These are phyloP conservation scores for Rutstroemia sp. DNA, from an alignment of 2,329 filamentous ascomycete species.

Conservation along the genomic window DNA sequence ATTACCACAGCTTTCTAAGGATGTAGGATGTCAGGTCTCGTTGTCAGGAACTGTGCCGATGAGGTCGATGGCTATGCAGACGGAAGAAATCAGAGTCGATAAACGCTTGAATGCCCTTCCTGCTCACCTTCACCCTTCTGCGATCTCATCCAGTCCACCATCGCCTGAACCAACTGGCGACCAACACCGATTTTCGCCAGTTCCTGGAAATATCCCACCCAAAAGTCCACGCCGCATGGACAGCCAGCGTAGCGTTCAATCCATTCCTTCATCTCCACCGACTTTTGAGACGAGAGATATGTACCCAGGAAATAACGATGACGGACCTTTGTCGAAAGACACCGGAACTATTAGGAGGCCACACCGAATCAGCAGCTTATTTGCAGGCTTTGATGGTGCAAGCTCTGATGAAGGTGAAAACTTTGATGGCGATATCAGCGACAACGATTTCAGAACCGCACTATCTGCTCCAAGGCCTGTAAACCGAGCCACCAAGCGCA, in stretches of 20 bases:
- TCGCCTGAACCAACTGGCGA: conserved; percentile 39
- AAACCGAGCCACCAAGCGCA: conserved; percentile 12
- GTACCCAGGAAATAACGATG: conserved; percentile 75
- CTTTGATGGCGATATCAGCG: conserved; percentile 55
- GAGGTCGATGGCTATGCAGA: conserved; percentile 58
- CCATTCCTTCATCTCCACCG: conserved; percentile 43
- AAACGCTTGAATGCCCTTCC: conserved; percentile 68
- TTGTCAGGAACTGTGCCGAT: conserved; percentile 36
- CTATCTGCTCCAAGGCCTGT: conserved; percentile 54
- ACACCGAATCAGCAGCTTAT: conserved; percentile 74
- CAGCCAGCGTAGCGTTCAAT: conserved; percentile 36
- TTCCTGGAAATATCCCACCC: conserved; percentile 47
- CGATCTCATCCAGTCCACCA: conserved; percentile 55
- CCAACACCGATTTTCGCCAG: conserved; percentile 40
- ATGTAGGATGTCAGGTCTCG: conserved; percentile 72
- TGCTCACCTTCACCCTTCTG: conserved; percentile 69
- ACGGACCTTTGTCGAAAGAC: conserved; percentile 56
- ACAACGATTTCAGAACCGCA: conserved; percentile 60
- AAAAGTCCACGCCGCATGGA: conserved; percentile 52
- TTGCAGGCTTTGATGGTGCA: conserved; percentile 71
- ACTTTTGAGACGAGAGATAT: conserved; percentile 47
- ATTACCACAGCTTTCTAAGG: conserved; percentile 76
- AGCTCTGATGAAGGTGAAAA: conserved; percentile 62
- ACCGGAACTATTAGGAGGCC: conserved; percentile 56
- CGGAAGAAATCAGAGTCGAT: conserved; percentile 83